phyloP scores from a whole-genome alignment of 78 protist genomes.

The Pigoraptor vietnamica region DNA sequence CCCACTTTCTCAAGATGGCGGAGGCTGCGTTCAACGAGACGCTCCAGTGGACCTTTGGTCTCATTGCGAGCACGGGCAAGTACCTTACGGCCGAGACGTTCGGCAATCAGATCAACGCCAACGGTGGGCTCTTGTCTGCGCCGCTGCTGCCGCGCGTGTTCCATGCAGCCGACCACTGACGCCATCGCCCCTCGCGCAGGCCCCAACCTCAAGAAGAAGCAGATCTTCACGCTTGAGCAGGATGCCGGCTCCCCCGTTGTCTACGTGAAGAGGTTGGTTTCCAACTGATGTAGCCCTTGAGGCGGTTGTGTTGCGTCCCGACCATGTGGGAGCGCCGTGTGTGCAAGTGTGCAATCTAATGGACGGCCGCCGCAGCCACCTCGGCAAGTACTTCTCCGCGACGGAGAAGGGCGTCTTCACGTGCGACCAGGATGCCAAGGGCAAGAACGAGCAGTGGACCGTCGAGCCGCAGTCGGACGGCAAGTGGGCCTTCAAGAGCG shows the following conservation, averaged over 20 bases:
- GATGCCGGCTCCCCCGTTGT: not conserved
- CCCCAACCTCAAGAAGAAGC: slow-evolving; percentile 3
- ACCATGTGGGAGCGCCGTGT: not conserved
- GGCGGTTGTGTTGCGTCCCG: not conserved
- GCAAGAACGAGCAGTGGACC: not conserved
- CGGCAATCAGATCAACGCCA: slow-evolving; percentile 4
- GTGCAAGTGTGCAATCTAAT: not conserved
- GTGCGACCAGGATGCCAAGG: not conserved
- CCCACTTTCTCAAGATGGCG: not conserved
- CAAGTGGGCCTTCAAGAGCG: not conserved
- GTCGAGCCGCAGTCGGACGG: not conserved
- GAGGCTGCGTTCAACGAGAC: not conserved
- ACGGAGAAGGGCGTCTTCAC: not conserved
- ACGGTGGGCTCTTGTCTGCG: not conserved
- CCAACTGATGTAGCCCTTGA: not conserved
- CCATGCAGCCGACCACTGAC: not conserved
- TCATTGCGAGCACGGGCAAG: slow-evolving; percentile 1
- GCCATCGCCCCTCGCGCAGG: not conserved
- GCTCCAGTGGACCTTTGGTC: slow-evolving; percentile 9
- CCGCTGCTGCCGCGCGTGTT: not conserved
- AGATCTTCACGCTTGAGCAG: slow-evolving; percentile 15
- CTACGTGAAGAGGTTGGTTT: not conserved
- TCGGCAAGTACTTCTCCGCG: slow-evolving; percentile 3
- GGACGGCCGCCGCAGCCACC: not conserved
- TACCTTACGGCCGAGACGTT: slow-evolving; percentile 6